Base-by-base conservation (phyloP, 2,329 filamentous ascomycete genomes). In the Neonectria faginata region DNA sequence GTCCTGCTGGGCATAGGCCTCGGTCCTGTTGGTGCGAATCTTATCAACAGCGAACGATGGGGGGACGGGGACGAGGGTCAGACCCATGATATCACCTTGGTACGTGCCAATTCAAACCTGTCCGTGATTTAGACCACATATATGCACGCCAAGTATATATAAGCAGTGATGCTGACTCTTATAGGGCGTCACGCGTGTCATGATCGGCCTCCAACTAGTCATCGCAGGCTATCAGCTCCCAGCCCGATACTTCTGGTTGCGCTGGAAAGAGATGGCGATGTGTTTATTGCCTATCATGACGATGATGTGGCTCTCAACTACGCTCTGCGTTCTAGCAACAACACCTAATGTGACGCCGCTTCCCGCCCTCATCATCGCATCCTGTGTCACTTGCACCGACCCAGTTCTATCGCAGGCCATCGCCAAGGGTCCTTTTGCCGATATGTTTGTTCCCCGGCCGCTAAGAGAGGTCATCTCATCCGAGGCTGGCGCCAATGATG, bases 171-270 rank as follows among this genome's bases (percentile, higher is more conserved):
- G 22, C 64, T 68, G 25, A 67, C 48, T 55, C 1, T 18, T 2
- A n/a, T 11, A 78, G 77, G 84, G 83, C 12, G 70, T 89, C 8
- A 83, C 82, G 65, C 82, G 88, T n/a, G 79, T 90, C 29, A 86
- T 89, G 63, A 89, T 90, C 60, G 86, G 87, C 4, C 81, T 89
- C 2, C 87, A 90, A 68, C 80, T 89, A n/a, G 81, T 89, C 39
- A 89, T 89, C 63, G 87, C 86, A 2, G 88, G 88, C 27, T 89
- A 86, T 68, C 86, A 90, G 70, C 77, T 90, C 1, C 88, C 88
- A 0, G 84, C 85, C 47, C 84, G 82, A 70, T 90, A 89, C 73
- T 77, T 83, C 44, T 74, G 75, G 60, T 71, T 75, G 2, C 82
- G 82, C 2, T 85, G 83, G 77, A 84, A 82, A 60, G 86, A 88